A percentile compares a stretch with the other conserved stretches of the same genome.
Evolutionary conservation across 805 yeast genomes (phyloP).

Genomic region (Candida andamanensis): DNA sequence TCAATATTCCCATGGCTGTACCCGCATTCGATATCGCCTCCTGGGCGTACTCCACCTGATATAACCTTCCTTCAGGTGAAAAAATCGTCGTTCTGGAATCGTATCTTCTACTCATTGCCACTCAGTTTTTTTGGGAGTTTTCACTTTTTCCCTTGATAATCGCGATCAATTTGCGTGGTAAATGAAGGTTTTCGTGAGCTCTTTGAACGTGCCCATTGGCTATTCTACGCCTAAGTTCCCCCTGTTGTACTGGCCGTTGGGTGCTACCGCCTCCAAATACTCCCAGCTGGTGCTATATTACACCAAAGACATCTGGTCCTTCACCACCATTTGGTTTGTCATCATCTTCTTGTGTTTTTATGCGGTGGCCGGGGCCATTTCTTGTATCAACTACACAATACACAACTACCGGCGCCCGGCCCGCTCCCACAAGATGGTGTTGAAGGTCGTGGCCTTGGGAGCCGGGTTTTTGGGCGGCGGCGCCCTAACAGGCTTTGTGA

Average conservation of each 20-base stretch:
- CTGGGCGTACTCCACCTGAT: constrained; percentile 95
- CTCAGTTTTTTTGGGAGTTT: too few relatives aligned
- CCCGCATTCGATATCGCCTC: constrained; percentile 86
- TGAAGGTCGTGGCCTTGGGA: constrained; percentile 5
- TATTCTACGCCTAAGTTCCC: constrained; percentile 79
- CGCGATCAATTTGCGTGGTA: too few relatives aligned
- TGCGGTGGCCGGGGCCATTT: constrained; percentile 57
- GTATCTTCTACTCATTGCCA: constrained; percentile 93
- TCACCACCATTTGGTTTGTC: constrained; percentile 78
- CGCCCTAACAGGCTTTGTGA: constrained; percentile 55
- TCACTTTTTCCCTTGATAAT: too few relatives aligned
- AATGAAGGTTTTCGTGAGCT: constrained; percentile 26
- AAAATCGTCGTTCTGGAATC: constrained; percentile 98
- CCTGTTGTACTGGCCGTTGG: constrained; percentile 68
- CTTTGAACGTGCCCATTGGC: constrained; percentile 68
- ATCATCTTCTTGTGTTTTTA: constrained; percentile 64
- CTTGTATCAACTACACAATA: constrained; percentile 28
- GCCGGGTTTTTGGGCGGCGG: constrained; percentile 48
- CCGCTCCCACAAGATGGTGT: constrained; percentile 3
- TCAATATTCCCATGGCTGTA: constrained; percentile 72
- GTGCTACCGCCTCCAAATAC: constrained; percentile 31
- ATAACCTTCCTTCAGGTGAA: constrained; percentile 97
- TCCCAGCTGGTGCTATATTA: constrained; percentile 59
- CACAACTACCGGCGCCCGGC: constrained; percentile 16
- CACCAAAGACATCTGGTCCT: constrained; percentile 70